Base-by-base conservation (phyloP, 148 eudicot genomes). In the Chenopodium quinoa region DNA sequence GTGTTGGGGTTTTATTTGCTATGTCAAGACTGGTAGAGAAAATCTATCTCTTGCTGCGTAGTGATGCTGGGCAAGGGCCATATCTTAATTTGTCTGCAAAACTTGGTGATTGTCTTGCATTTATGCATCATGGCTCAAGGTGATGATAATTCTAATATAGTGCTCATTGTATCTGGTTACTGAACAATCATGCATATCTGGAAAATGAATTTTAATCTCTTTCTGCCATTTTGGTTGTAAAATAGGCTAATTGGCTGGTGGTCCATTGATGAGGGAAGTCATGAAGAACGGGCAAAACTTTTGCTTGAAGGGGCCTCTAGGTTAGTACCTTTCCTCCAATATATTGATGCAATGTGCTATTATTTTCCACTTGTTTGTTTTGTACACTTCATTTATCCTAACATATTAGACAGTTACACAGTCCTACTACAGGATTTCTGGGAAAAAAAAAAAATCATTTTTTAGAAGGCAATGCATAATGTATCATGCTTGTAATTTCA, bases 181-280 rank as follows among this genome's bases (percentile, higher is more conserved):
- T 32, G 11, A 44, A 20, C 6, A 76, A 40, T 52, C 60, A 58
- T 64, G 58, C 56, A 62, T 34, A 48, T 62, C 34, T 80, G 23
- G 5, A 25, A n/a, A 77, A 17, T 52, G 25, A 71, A 44, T 62
- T 27, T 29, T 73, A 40, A 71, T n/a, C 31, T 71, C 13, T 54
- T 13, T 78, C 47, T 22, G 25, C 52, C n/a, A 65, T 34, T 50
- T 77, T 82, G 32, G 73, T 19, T 71, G 85, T 13, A 52, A 78
- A 46, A 17, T 78, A 95, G 98, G 90, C 89, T 95, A 71, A 92
- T 95, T 64, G 98, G 97, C 60, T 95, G 98, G 98, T 95, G 97
- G 97, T 93, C 98, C 40, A 93, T 95, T 85, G 98, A 95, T 83
- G 98, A 95, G 86, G 93, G 91, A 86, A 95, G 97, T 85, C 92